phyloP scores from a whole-genome alignment of 2,329 filamentous ascomycete species.

The Fusarium penzigii region DNA sequence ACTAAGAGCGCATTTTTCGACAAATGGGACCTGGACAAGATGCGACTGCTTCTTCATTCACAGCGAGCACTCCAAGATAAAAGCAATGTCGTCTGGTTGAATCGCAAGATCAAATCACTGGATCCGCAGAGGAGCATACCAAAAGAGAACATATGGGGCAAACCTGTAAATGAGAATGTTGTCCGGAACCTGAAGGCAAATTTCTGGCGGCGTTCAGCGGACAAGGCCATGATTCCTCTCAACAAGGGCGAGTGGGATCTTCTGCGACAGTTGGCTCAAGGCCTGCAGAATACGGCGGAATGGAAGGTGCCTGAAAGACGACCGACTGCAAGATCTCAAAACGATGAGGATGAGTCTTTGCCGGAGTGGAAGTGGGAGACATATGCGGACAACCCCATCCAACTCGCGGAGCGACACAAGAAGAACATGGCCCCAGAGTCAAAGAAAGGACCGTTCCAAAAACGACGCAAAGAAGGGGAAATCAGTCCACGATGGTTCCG shows the following conservation, averaged over 20 bases:
- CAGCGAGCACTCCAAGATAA: conserved; percentile 40
- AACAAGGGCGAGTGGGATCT: conserved; percentile 56
- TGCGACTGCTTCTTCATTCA: conserved; percentile 42
- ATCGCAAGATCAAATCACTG: conserved; percentile 27
- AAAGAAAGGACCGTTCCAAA: conserved; percentile 39
- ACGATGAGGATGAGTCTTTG: background rate
- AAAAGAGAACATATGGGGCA: conserved; percentile 51
- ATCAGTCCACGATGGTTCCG: conserved; percentile 45
- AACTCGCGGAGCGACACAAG: conserved; percentile 39
- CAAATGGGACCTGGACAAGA: conserved; percentile 50
- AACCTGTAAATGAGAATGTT: conserved; percentile 41
- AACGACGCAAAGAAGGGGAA: conserved; percentile 33
- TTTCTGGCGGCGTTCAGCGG: conserved; percentile 49
- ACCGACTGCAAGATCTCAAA: conserved; percentile 15
- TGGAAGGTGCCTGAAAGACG: conserved; percentile 41
- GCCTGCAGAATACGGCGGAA: conserved; percentile 37
- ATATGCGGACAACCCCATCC: conserved; percentile 42
- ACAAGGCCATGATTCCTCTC: conserved; percentile 56
- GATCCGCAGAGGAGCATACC: conserved; percentile 42
- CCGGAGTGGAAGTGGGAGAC: conserved; percentile 44
- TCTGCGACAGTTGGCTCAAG: conserved; percentile 48
- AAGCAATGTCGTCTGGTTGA: conserved; percentile 29
- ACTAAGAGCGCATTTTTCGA: conserved; percentile 41
- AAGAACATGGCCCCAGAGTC: conserved; percentile 33
- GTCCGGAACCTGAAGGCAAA: conserved; percentile 44